Evolutionary conservation across 805 yeast species (phyloP), one percentile per base, ranked within the genome.

Genomic region (Geotrichum ghanense): DNA sequence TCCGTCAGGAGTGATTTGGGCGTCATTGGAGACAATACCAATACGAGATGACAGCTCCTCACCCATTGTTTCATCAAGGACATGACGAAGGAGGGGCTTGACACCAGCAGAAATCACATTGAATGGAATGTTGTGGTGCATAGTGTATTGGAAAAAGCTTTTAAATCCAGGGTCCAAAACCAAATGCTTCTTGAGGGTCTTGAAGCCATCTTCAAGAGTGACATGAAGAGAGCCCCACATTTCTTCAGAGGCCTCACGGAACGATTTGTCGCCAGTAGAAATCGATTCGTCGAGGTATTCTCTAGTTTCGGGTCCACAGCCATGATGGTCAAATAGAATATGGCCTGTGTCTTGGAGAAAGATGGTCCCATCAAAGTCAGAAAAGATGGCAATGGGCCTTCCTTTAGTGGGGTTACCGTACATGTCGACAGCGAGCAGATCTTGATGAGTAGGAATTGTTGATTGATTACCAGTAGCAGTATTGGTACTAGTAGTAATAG

Each of bases 291-390:
- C 72, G 40, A 69, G 58, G 45, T 56, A 52, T 52, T 57, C 58
- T 39, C 73, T 63, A 43, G 53, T 50, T 51, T 59, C 67, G 12
- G 58, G 48, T 16, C 73, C 73, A 44, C 71, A 66, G 45, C 73
- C 73, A 48, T 57, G 64, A 47, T 60, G 52, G 56, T 68, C 73
- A 48, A 68, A 68, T 47, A 68, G 58, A n/a, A 68, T 63, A 47
- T 68, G 73, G 46, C 73, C 73, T 17, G 73, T 67, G 49, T 68
- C 73, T 53, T 68, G 73, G 45, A 63, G 58, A 55, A 69, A 69
- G 44, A 68, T 68, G 41, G 73, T 68, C 42, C 73, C 73, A 54
- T 68, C 73, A 52, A 68, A 68, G 57, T 68, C 73, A 44, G 66
- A 54, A 31, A 31, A 31, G 47, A 55, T 55, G 31, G 55, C 53